Evolutionary conservation across 306 rosid genomes (phyloP).

Genomic region (Trichosanthes truncata): DNA sequence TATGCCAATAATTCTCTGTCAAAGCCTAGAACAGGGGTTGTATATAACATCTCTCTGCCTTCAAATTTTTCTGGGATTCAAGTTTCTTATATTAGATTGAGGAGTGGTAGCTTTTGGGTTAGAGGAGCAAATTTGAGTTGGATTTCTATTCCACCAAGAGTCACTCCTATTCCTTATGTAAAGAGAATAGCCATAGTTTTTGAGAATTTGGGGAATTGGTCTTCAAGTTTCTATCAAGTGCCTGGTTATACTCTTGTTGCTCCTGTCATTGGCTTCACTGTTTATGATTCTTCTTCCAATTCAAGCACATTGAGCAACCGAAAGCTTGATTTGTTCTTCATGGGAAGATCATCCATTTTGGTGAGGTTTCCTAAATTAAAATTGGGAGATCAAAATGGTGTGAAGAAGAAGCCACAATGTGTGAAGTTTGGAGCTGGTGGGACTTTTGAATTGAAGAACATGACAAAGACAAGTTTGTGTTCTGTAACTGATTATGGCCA

Average conservation of each 20-base stretch:
- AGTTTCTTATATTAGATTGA: constrained; percentile 37
- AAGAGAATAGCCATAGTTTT: constrained; percentile 47
- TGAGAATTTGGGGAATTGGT: constrained; percentile 75
- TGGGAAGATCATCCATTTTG: constrained; percentile 33
- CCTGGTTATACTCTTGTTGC: constrained; percentile 55
- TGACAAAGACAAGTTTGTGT: constrained; percentile 38
- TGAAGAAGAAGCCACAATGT: constrained; percentile 35
- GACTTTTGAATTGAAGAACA: constrained; percentile 29
- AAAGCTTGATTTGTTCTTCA: constrained; percentile 25
- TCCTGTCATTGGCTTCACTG: constrained; percentile 60
- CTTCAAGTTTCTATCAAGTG: constrained; percentile 45
- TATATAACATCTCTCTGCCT: constrained; percentile 51
- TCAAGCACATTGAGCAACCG: constrained; percentile 7
- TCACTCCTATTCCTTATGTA: constrained; percentile 28
- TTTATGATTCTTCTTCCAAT: constrained; percentile 43
- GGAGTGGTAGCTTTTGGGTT: constrained; percentile 32
- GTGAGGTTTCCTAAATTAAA: constrained; percentile 26
- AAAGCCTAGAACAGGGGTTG: constrained; percentile 38
- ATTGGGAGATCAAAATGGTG: constrained; percentile 8
- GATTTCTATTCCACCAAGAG: constrained; percentile 43
- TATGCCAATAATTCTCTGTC: constrained; percentile 17
- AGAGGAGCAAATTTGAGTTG: constrained; percentile 44
- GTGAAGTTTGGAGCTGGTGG: constrained; percentile 40
- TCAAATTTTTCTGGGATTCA: constrained; percentile 62
- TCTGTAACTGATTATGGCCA: constrained; percentile 32